These are phyloP conservation scores for Leccinum longicurvipes DNA, from an alignment of 768 basidiomycete species.

Conservation along the genomic window DNA sequence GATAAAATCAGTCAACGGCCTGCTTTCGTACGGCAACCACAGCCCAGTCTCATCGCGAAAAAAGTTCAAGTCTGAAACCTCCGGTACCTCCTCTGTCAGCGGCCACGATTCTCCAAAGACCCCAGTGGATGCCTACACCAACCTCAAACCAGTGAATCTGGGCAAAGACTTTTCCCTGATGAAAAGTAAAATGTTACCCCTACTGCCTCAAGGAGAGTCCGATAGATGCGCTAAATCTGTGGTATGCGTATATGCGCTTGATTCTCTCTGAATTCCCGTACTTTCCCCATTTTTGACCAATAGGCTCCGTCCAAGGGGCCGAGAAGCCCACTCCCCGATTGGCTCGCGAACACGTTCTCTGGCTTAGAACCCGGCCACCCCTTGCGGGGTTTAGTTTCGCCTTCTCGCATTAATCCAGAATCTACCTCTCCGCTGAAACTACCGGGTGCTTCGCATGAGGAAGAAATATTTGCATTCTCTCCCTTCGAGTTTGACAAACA, in stretches of 20 bases:
- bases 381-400: constrained; percentile 31
- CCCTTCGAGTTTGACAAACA: constrained; percentile 20
- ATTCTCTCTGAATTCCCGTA: constrained; percentile 10
- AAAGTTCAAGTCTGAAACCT: constrained; percentile 32
- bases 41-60: constrained; percentile 26
- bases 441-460: constrained; percentile 10
- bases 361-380: constrained; percentile 38
- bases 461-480: constrained; percentile 28
- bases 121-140: constrained; percentile 39
- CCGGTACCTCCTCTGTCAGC: constrained; percentile 44
- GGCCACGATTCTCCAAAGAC: constrained; percentile 41
- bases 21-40: constrained; percentile 23
- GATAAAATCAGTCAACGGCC: constrained; percentile 55
- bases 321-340: constrained; percentile 44
- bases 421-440: background rate
- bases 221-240: constrained; percentile 6
- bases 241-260: constrained; percentile 33
- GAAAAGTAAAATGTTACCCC: constrained; percentile 33
- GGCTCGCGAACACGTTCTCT: constrained; percentile 54
- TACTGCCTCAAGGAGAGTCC: constrained; percentile 2
- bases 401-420: constrained; percentile 10
- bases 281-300: constrained; percentile 10
- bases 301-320: constrained; percentile 19
- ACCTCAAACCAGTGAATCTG: constrained; percentile 32
- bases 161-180: constrained; percentile 42